These are phyloP conservation scores for Biscutella laevigata DNA, from an alignment of 441 rosid species.

Conservation along the genomic window DNA sequence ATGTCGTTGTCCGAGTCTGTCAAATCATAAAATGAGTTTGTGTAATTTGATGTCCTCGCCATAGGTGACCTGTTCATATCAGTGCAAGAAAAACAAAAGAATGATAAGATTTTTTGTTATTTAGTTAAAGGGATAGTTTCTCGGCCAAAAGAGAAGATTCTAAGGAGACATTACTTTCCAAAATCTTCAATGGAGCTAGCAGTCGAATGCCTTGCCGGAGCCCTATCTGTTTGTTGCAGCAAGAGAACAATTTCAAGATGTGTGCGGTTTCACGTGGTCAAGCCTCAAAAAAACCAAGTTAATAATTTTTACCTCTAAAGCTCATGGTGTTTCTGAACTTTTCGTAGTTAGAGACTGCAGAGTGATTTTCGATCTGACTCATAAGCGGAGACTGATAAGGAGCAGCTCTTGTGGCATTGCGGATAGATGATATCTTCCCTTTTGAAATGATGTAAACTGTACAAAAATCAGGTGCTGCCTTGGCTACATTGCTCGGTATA, in stretches of 20 bases:
- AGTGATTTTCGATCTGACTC: constrained; percentile 38
- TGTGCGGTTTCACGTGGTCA: background rate
- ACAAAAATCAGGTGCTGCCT: constrained; percentile 85
- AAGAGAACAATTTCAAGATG: constrained; percentile 2
- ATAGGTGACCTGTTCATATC: constrained; percentile 45
- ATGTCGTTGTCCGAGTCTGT: constrained; percentile 68
- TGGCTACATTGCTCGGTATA: constrained; percentile 48
- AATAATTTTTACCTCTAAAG: constrained; percentile 41
- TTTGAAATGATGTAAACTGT: constrained; percentile 63
- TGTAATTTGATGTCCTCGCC: constrained; percentile 27
- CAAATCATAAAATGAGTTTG: constrained; percentile 36
- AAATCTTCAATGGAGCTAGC: constrained; percentile 41
- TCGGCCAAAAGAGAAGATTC: background rate
- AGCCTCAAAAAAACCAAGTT: background rate
- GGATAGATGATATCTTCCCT: constrained; percentile 58
- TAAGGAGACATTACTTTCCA: constrained; percentile 41
- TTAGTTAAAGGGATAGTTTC: background rate
- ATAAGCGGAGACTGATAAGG: constrained; percentile 59
- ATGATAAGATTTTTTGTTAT: background rate
- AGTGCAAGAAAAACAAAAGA: constrained; percentile 1
- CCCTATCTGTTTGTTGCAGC: constrained; percentile 33
- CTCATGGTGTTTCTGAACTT: constrained; percentile 30
- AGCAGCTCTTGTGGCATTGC: constrained; percentile 54
- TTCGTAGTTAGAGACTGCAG: constrained; percentile 24
- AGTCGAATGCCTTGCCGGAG: constrained; percentile 37